Evolutionary conservation across 768 basidiomycete species (phyloP).

Genomic region (Mycena galericulata): DNA sequence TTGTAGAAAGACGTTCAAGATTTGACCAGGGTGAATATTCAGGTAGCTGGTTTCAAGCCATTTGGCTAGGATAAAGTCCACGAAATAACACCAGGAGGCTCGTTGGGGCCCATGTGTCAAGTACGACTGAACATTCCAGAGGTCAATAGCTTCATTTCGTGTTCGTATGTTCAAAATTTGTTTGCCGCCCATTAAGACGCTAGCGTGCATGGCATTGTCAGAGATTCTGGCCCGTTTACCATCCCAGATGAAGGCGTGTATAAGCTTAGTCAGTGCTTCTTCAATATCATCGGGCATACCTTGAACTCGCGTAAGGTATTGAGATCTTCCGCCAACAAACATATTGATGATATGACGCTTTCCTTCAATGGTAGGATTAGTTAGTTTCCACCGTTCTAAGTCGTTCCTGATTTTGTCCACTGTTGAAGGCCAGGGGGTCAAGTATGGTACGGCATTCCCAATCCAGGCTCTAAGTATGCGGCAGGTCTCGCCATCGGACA

Average conservation of each 20-base stretch:
- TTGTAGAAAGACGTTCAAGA: conserved; percentile 6
- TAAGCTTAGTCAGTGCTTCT: conserved; percentile 2
- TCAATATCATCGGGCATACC: conserved; percentile 40
- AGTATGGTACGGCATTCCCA: conserved; percentile 12
- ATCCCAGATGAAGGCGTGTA: neutral
- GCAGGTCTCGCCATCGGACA: conserved; percentile 1
- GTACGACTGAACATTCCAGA: neutral
- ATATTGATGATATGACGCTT: conserved; percentile 36
- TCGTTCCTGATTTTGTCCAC: conserved; percentile 17
- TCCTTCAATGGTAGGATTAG: conserved; percentile 29
- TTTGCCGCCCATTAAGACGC: neutral
- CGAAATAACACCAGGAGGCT: conserved; percentile 4
- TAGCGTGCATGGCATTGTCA: neutral
- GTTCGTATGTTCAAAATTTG: conserved; percentile 4
- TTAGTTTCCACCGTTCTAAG: neutral
- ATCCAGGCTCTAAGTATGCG: conserved; percentile 16
- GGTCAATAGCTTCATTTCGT: conserved; percentile 13
- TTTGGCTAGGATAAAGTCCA: conserved; percentile 6
- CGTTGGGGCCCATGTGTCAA: neutral
- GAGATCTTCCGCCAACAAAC: conserved; percentile 37
- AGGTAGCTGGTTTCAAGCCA: conserved; percentile 14
- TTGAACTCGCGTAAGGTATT: conserved; percentile 41
- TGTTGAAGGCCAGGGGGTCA: conserved; percentile 8
- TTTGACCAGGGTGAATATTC: neutral
- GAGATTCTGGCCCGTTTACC: too few species aligned